Evolutionary conservation across 2,329 filamentous ascomycete genomes (phyloP).

Genomic region (Davidsoniella australis): DNA sequence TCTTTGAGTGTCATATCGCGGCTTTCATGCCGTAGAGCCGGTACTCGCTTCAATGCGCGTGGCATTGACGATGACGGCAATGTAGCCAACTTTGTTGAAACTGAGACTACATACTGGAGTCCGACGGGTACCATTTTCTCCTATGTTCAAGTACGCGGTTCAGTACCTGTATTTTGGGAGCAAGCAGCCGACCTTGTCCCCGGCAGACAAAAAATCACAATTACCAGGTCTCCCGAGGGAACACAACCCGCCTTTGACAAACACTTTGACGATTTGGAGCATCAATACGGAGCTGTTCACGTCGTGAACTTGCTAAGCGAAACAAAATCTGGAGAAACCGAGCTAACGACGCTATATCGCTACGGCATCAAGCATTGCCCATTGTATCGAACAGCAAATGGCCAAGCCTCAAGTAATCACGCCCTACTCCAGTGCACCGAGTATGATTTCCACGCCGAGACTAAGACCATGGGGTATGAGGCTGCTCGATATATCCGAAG

Average conservation of each 20-base stretch:
- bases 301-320: conserved; percentile 89
- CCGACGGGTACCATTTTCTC: conserved; percentile 68
- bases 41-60: conserved; percentile 90
- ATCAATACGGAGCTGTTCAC: conserved; percentile 78
- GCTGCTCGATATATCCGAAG: conserved; percentile 70
- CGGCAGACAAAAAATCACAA: conserved; percentile 82
- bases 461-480: conserved; percentile 74
- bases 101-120: conserved; percentile 82
- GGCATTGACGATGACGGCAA: conserved; percentile 96
- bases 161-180: conserved; percentile 94
- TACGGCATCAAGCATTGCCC: conserved; percentile 60
- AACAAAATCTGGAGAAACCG: conserved; percentile 68
- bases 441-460: conserved; percentile 94
- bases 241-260: conserved; percentile 90
- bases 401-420: conserved; percentile 35
- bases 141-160: conserved; percentile 82
- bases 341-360: conserved; percentile 65
- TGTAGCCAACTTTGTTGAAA: conserved; percentile 97
- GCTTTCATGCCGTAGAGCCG: conserved; percentile 76
- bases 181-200: conserved; percentile 76
- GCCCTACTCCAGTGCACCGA: conserved; percentile 65
- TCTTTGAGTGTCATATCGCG: conserved; percentile 80
- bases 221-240: conserved; percentile 76
- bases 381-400: conserved; percentile 36
- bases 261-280: conserved; percentile 76